phyloP scores from a whole-genome alignment of 441 rosid genomes.

The Heliophila coronopifolia region DNA sequence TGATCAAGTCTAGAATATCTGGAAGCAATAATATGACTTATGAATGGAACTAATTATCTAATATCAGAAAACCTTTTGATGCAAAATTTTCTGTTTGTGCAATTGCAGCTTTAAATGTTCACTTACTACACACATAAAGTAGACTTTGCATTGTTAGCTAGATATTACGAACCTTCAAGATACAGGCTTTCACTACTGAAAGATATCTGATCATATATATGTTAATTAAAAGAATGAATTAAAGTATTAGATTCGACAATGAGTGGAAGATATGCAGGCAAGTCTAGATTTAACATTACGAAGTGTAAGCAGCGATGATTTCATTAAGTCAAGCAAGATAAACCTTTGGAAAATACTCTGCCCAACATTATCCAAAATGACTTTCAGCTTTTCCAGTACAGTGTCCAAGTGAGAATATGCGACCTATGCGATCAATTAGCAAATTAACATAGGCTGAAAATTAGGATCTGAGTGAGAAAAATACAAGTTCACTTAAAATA shows the following conservation, averaged over 20 bases:
- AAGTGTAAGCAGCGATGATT: conserved; percentile 1
- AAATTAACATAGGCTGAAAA: conserved; percentile 14
- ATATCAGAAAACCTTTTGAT: conserved; percentile 3
- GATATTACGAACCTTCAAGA: conserved; percentile 1
- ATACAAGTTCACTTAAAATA: conserved; percentile 30
- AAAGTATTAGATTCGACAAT: background rate
- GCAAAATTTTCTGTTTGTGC: background rate
- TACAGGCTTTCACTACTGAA: conserved; percentile 2
- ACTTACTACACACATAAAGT: background rate
- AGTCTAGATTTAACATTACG: conserved; percentile 1
- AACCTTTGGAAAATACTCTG: conserved; percentile 85
- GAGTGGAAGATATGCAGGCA: background rate
- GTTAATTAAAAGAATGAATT: background rate
- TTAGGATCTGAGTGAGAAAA: conserved; percentile 14
- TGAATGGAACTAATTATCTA: conserved; percentile 4
- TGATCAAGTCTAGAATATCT: conserved; percentile 11
- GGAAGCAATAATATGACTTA: conserved; percentile 7
- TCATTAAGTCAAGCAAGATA: conserved; percentile 15
- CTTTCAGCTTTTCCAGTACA: conserved; percentile 88
- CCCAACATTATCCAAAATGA: conserved; percentile 77
- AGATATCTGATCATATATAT: conserved; percentile 2
- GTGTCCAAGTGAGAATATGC: conserved; percentile 98
- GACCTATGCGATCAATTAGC: conserved; percentile 49
- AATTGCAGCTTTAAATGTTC: background rate
- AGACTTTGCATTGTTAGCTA: conserved; percentile 7